Percentiles rank a stretch among this genome's conserved stretches.
Evolutionary conservation across 1,284 basidiomycete genomes (phyloP).

Genomic region (Lignosus rhinocerotis): DNA sequence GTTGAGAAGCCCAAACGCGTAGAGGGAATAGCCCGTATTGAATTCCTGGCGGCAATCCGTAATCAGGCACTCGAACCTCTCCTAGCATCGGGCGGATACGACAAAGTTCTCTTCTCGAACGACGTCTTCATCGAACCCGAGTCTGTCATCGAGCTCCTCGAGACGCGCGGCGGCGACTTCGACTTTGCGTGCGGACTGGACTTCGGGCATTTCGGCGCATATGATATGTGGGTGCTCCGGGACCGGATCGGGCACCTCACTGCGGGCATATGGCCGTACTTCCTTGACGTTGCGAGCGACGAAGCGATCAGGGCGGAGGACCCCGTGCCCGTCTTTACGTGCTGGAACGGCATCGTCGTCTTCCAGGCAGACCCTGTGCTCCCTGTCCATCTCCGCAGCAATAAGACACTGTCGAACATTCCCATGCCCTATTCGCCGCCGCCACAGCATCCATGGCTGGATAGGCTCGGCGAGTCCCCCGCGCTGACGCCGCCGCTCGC

Average conservation of each 20-base stretch:
- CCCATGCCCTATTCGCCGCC: conserved; percentile 27
- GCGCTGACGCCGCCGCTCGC: conserved; percentile 38
- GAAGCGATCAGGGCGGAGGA: conserved; percentile 39
- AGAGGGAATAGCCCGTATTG: conserved; percentile 42
- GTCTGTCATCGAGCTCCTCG: conserved; percentile 46
- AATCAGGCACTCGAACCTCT: conserved; percentile 49
- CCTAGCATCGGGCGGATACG: conserved; percentile 38
- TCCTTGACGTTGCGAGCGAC: conserved; percentile 40
- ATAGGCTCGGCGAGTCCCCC: conserved; percentile 32
- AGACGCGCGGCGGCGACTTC: conserved; percentile 46
- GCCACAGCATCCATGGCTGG: conserved; percentile 28
- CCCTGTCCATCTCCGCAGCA: conserved; percentile 34
- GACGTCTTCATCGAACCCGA: conserved; percentile 51
- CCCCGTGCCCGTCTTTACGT: conserved; percentile 52
- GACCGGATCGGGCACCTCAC: conserved; percentile 42
- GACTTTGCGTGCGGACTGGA: conserved; percentile 61
- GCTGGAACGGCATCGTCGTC: conserved; percentile 62
- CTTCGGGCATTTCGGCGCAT: conserved; percentile 43
- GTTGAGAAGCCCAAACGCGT: conserved; percentile 36
- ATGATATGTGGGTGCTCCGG: conserved; percentile 50
- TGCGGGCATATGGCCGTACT: conserved; percentile 53
- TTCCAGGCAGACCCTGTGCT: conserved; percentile 49
- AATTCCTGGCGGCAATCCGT: conserved; percentile 45
- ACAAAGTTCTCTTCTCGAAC: conserved; percentile 52
- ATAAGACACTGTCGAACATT: conserved; percentile 32